Evolutionary conservation across 2,329 filamentous ascomycete species (phyloP).

Genomic region (Cercospora citrullina): DNA sequence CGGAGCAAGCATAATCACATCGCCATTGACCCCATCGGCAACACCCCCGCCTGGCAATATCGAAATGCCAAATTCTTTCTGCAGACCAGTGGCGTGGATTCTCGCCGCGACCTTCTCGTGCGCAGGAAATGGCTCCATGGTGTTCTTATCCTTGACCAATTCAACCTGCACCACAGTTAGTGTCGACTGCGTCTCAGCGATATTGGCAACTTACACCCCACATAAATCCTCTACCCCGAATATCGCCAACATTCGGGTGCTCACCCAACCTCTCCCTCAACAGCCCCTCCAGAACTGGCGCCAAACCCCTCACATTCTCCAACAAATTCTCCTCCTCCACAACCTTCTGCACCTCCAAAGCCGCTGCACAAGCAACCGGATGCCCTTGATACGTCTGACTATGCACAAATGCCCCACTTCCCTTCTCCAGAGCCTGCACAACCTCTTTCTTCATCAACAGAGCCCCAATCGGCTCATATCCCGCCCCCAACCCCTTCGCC

Average conservation of each 20-base stretch:
- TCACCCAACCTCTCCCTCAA: slow-evolving; percentile 45
- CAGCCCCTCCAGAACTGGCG: slow-evolving; percentile 46
- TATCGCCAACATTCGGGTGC: slow-evolving; percentile 57
- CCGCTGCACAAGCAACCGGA: slow-evolving; percentile 61
- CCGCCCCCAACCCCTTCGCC: slow-evolving; percentile 64
- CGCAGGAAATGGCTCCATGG: slow-evolving; percentile 54
- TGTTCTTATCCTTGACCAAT: slow-evolving; percentile 55
- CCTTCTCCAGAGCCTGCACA: slow-evolving; percentile 44
- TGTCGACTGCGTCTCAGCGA: neutral
- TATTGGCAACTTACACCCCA: slow-evolving; percentile 39
- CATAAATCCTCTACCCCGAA: slow-evolving; percentile 59
- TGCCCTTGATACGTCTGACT: slow-evolving; percentile 60
- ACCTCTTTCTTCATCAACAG: slow-evolving; percentile 54
- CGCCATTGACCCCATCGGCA: slow-evolving; percentile 57
- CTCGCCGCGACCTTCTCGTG: slow-evolving; percentile 46
- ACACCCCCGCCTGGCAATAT: slow-evolving; percentile 64
- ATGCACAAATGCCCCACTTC: slow-evolving; percentile 51
- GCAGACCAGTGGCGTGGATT: slow-evolving; percentile 45
- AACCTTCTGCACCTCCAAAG: slow-evolving; percentile 60
- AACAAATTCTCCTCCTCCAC: slow-evolving; percentile 58
- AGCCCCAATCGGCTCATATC: slow-evolving; percentile 60
- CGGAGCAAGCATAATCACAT: slow-evolving; percentile 64
- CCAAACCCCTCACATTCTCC: slow-evolving; percentile 55
- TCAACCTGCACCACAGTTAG: slow-evolving; percentile 48
- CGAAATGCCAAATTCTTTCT: slow-evolving; percentile 49